Percentiles rank a stretch among this genome's conserved stretches.
Evolutionary conservation across 805 yeast species (phyloP).

Genomic region (Jamesozyma piceae): DNA sequence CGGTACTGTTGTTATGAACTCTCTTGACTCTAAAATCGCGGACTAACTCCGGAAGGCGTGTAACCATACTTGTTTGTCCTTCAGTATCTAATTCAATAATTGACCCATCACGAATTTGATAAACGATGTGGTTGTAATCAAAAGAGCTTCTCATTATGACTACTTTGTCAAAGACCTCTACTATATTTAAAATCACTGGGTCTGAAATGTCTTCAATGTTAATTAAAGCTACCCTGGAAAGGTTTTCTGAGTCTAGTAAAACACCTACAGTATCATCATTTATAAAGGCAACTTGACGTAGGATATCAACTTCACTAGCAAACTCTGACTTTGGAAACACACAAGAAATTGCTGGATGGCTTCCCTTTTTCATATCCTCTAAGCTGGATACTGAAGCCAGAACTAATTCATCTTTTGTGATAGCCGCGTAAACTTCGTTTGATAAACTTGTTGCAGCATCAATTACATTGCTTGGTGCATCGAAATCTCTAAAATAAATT

Average conservation of each 20-base stretch:
- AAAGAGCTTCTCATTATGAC: constrained; percentile 48
- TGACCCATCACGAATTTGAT: constrained; percentile 56
- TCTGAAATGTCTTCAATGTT: constrained; percentile 36
- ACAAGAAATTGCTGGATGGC: constrained; percentile 36
- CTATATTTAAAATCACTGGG: constrained; percentile 34
- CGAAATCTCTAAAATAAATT: constrained; percentile 60
- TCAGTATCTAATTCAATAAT: constrained; percentile 37
- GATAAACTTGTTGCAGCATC: constrained; percentile 57
- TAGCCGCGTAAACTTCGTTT: constrained; percentile 50
- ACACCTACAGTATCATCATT: constrained; percentile 47
- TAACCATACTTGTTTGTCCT: constrained; percentile 29
- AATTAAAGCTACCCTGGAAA: constrained; percentile 44
- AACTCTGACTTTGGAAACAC: constrained; percentile 30
- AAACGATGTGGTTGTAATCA: constrained; percentile 43
- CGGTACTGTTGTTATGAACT: constrained; percentile 15
- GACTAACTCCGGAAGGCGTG: constrained; percentile 63
- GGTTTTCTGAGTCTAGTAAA: constrained; percentile 43
- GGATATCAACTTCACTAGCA: constrained; percentile 35
- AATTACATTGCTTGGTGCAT: constrained; percentile 43
- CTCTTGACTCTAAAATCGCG: constrained; percentile 44
- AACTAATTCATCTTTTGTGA: constrained; percentile 39
- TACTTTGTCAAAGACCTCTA: constrained; percentile 42
- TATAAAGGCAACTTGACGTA: constrained; percentile 58
- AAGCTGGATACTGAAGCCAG: constrained; percentile 39
- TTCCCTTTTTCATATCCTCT: constrained; percentile 38